Conservation (phyloP, 345 rosid genomes). For the Carallia brachiata region DNA sequence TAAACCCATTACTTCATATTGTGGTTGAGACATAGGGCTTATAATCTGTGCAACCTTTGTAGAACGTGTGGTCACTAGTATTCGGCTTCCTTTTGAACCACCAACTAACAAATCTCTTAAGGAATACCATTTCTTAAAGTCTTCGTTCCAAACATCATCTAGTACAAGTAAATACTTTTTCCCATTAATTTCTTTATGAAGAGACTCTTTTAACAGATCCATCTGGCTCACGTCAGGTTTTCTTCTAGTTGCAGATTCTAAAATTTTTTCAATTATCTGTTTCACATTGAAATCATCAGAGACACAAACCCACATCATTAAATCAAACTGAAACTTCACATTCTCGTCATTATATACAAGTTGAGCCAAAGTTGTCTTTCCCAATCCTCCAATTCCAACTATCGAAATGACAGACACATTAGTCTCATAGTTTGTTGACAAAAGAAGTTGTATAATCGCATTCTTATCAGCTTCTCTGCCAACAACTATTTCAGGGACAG, state of each 20-base stretch:
- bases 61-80: slow-evolving; percentile 17
- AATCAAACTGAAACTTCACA: slow-evolving; percentile 10
- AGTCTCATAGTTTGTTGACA: neutral
- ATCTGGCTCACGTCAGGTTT: neutral
- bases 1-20: slow-evolving; percentile 5
- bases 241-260: slow-evolving; percentile 1
- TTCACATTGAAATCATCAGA: slow-evolving; percentile 17
- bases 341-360: slow-evolving; percentile 17
- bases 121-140: slow-evolving; percentile 5
- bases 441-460: neutral
- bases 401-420: slow-evolving; percentile 25
- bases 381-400: slow-evolving; percentile 29
- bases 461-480: slow-evolving; percentile 24
- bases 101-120: slow-evolving; percentile 4
- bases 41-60: slow-evolving; percentile 17
- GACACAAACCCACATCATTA: slow-evolving; percentile 2
- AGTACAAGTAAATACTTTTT: slow-evolving; percentile 22
- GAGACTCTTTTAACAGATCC: slow-evolving; percentile 9
- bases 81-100: slow-evolving; percentile 19
- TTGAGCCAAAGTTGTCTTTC: slow-evolving; percentile 29
- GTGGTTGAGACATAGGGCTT: neutral
- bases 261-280: slow-evolving; percentile 9
- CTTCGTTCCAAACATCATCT: slow-evolving; percentile 27
- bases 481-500: neutral
- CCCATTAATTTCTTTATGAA: neutral